A percentile compares a stretch with the other conserved stretches of the same genome.
Conservation (phyloP, 192 early-diverging fungal species). For the Coemansia sp. region DNA sequence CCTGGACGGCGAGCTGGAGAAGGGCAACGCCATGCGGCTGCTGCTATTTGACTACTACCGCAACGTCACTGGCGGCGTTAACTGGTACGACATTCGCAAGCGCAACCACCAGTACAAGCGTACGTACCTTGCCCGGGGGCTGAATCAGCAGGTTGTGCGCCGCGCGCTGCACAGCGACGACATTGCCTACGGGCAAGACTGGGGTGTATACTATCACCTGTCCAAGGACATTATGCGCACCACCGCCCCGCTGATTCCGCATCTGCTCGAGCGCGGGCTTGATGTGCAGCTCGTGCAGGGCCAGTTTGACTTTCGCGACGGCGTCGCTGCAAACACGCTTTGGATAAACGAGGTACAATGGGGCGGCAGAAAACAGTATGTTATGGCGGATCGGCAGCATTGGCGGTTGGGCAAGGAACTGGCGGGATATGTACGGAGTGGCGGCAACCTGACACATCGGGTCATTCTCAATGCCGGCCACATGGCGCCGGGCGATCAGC, state of each 20-base stretch:
- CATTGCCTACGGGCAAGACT: constrained; percentile 52
- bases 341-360: constrained; percentile 68
- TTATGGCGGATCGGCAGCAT: constrained; percentile 52
- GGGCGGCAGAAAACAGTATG: constrained; percentile 49
- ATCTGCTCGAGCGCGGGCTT: constrained; percentile 55
- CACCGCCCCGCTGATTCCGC: constrained; percentile 54
- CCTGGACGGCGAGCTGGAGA: constrained; percentile 49
- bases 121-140: constrained; percentile 57
- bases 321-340: constrained; percentile 58
- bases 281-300: constrained; percentile 70
- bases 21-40: constrained; percentile 51
- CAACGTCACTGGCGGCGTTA: constrained; percentile 68
- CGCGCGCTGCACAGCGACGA: constrained; percentile 60
- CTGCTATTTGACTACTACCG: constrained; percentile 64
- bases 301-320: constrained; percentile 84
- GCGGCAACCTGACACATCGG: constrained; percentile 55
- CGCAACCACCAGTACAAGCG: constrained; percentile 63
- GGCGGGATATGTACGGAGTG: constrained; percentile 62
- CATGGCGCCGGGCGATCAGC: constrained; percentile 69
- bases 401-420: constrained; percentile 43
- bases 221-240: constrained; percentile 66
- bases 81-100: constrained; percentile 76
- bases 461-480: constrained; percentile 73
- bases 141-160: constrained; percentile 57
- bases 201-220: constrained; percentile 53